Base-by-base conservation (phyloP, 2,329 filamentous ascomycete genomes). In the Mariannaea sp. region DNA sequence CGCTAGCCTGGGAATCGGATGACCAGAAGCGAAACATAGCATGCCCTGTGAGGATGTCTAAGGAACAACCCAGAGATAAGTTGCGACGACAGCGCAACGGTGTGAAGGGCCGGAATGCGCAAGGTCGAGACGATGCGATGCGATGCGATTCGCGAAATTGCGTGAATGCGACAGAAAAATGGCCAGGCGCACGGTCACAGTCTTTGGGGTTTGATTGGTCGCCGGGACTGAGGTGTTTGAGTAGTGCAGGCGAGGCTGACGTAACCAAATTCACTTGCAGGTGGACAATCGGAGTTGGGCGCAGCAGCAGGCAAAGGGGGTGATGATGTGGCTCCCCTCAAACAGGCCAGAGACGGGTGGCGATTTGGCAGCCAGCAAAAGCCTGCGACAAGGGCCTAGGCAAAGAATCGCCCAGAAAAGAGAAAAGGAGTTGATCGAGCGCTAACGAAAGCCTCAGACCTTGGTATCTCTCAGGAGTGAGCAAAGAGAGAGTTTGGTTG, bases 1-100 rank as follows among this genome's bases (percentile, higher is more conserved):
- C 80, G 74, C 77, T 80, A 77, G 77, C 80, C 78, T 78, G 77
- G 60, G 78, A 73, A 65, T 84, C 83, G 65, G 79, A 77, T 66
- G 77, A 75, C 80, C 82, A 85, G 68, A 85, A 82, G 63, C 80
- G 77, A 73, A 86, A 85, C 82, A 85, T 85, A 76, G 76, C 73
- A 76, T 73, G 70, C 71, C 70, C 66, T 65, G 61, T 56, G 44
- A 48, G 62, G 55, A 59, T 61, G 56, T 60, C 61, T 59, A 60
- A 57, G 40, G 44, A 35, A 50, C 10, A 52, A 33, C 16, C 26
- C 24, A 22, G 45, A 42, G 22, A 43, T 39, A 35, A 16, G 56
- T 56, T 58, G 61, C 57, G 59, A 65, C 45, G 16, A 35, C 47
- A 46, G 55, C 47, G 55, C 50, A 59, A 51, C 54, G 50, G 51